Evolutionary conservation across 2,329 filamentous ascomycete genomes (phyloP).

Genomic region (Pleoardoris graminearum): DNA sequence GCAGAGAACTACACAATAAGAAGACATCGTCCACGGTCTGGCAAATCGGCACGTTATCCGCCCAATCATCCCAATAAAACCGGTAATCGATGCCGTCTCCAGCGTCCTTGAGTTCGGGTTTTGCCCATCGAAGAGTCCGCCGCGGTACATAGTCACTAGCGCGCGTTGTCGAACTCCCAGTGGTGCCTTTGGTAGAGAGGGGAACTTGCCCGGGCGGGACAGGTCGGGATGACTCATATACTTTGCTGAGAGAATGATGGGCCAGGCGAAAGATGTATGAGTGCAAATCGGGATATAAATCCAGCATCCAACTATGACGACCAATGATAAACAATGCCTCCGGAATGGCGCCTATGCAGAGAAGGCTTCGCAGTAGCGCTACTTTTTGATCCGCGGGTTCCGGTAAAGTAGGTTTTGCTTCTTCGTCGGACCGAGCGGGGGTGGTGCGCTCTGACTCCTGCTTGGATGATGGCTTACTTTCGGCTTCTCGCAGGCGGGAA

Average conservation of each 20-base stretch:
- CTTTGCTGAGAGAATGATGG: conserved; percentile 77
- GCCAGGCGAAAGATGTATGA: conserved; percentile 83
- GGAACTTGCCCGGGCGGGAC: conserved; percentile 48
- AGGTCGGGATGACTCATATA: conserved; percentile 62
- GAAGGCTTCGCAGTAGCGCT: conserved; percentile 76
- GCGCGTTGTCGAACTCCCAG: conserved; percentile 65
- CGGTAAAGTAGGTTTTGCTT: conserved; percentile 58
- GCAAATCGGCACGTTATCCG: conserved; percentile 88
- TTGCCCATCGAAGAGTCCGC: conserved; percentile 79
- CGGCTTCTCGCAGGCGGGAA: conserved; percentile 56
- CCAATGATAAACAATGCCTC: conserved; percentile 92
- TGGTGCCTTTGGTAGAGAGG: conserved; percentile 45
- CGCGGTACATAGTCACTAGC: conserved; percentile 60
- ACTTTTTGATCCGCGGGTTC: conserved; percentile 89
- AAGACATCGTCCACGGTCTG: conserved; percentile 91
- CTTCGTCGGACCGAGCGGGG: conserved; percentile 47
- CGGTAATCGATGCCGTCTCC: conserved; percentile 77
- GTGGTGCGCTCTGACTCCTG: conserved; percentile 51
- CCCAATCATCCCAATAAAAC: conserved; percentile 98
- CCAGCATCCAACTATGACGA: conserved; percentile 88
- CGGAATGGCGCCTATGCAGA: conserved; percentile 89
- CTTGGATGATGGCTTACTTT: conserved; percentile 52
- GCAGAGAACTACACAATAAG: conserved; percentile 77
- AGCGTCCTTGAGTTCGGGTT: conserved; percentile 75
- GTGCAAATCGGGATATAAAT: conserved; percentile 79